Conservation (phyloP, 139 green algal species). For the Closterium sp. region DNA sequence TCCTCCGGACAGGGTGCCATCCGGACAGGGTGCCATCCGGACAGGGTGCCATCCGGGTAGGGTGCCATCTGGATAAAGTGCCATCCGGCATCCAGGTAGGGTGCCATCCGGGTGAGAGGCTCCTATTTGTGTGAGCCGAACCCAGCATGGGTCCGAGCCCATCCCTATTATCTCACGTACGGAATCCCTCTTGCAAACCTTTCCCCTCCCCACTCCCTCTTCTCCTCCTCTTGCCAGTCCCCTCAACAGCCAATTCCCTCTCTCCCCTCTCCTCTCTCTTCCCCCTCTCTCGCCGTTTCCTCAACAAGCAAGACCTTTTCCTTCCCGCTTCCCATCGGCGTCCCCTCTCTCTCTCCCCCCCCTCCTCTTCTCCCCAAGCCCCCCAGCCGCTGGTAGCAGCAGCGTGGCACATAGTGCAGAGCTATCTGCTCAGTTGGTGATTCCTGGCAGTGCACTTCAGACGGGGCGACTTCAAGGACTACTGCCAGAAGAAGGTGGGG, state of each 20-base stretch:
- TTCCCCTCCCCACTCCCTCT: no score
- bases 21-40: neutral
- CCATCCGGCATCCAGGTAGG: neutral
- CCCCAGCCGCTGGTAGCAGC: neutral
- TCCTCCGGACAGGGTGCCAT: neutral
- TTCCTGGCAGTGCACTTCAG: neutral
- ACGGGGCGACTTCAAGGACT: no score
- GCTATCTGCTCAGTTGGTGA: neutral
- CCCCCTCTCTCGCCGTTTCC: neutral
- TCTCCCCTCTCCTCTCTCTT: neutral
- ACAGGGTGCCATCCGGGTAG: neutral
- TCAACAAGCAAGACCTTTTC: no score
- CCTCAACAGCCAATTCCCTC: no score
- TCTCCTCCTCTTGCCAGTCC: no score
- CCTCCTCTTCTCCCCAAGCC: neutral
- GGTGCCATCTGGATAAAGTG: no score
- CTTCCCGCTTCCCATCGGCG: neutral
- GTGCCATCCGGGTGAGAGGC: neutral
- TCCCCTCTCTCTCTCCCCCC: neutral
- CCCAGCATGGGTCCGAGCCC: no score
- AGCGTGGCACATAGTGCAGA: neutral
- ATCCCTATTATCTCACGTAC: no score
- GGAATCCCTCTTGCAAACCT: no score
- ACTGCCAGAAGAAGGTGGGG: no score
- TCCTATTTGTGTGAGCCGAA: neutral